Evolutionary conservation across 2,329 filamentous ascomycete genomes (phyloP).

Genomic region (Apiospora rasikravindrae): DNA sequence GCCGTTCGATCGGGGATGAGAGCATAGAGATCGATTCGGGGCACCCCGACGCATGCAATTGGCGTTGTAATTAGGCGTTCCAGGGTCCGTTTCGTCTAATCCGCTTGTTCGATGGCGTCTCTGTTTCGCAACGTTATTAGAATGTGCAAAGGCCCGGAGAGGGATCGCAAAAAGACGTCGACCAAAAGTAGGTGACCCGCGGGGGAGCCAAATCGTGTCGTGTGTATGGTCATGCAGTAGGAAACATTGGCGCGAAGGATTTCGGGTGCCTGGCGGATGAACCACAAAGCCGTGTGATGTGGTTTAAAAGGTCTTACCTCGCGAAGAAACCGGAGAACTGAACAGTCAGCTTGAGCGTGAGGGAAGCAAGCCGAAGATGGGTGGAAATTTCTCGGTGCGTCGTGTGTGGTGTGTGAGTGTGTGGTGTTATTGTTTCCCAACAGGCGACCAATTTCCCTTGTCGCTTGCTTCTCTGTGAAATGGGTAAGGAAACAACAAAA

Average conservation of each 20-base stretch:
- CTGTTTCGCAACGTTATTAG: slow-evolving; percentile 1
- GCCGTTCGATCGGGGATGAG: slow-evolving; percentile 5
- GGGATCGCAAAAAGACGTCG: background rate
- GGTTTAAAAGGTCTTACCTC: slow-evolving; percentile 12
- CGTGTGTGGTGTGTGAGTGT: background rate
- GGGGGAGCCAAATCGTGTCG: slow-evolving; percentile 1
- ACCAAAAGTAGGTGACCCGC: background rate
- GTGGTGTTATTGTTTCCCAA: slow-evolving; percentile 6
- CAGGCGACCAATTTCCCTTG: slow-evolving; percentile 17
- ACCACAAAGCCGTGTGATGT: background rate
- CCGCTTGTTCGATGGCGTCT: background rate
- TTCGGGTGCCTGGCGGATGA: slow-evolving; percentile 1
- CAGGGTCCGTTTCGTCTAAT: background rate
- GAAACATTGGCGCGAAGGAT: slow-evolving; percentile 5
- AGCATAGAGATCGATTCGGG: slow-evolving; percentile 15
- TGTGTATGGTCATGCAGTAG: background rate
- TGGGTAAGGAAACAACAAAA: slow-evolving; percentile 9
- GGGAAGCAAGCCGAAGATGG: background rate
- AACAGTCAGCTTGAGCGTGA: background rate
- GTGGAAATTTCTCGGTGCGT: background rate
- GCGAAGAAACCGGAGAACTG: slow-evolving; percentile 2
- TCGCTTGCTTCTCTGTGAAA: slow-evolving; percentile 6
- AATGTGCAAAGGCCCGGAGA: background rate
- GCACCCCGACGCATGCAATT: slow-evolving; percentile 15
- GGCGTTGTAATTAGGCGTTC: background rate